Base-by-base conservation (phyloP, 306 rosid species). In the Quillaja saponaria region DNA sequence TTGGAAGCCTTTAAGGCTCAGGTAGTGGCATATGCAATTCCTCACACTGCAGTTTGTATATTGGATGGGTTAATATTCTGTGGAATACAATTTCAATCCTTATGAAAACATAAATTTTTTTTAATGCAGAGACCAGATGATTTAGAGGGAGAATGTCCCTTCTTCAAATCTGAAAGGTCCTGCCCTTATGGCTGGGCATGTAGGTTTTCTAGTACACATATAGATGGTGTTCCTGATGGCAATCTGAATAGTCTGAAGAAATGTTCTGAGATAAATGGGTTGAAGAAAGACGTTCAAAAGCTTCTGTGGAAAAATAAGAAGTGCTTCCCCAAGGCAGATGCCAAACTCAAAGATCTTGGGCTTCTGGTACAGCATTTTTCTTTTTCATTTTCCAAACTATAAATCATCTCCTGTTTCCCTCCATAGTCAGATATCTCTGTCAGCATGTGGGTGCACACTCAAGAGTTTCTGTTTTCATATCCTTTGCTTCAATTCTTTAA, bases 271-370 rank as follows among this genome's bases (percentile, higher is more conserved):
- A 39, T 72, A 33, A 92, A 92, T 79, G 96, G 88, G 11, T 69
- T 92, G 69, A 84, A 67, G 47, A 92, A 92, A 81, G 84, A 84
- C 72, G 76, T 83, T 64, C 98, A 92, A 15, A 92, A 72, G 76
- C 95, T 92, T 67, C 74, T 92, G 68, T 86, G 98, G 96, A 92
- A 92, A 80, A 86, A 86, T 60, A 88, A 88, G 69, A 79, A 84
- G 87, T 69, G 20, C 46, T 92, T 81, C 55, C 80, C 92, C 9
- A 88, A 88, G 72, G 90, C 98, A 8, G 95, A 86, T 63, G 79
- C 88, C 50, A 74, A 74, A 42, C 96, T 92, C 67, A 86, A 59
- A 69, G 75, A 49, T 58, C 96, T 88, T 72, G 92, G 94, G 57
- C 94, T 92, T 52, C 5, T 38, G 88, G 96, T 92, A 84, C 46